These are phyloP conservation scores for Senna tora DNA, from an alignment of 306 rosid species.

Conservation along the genomic window DNA sequence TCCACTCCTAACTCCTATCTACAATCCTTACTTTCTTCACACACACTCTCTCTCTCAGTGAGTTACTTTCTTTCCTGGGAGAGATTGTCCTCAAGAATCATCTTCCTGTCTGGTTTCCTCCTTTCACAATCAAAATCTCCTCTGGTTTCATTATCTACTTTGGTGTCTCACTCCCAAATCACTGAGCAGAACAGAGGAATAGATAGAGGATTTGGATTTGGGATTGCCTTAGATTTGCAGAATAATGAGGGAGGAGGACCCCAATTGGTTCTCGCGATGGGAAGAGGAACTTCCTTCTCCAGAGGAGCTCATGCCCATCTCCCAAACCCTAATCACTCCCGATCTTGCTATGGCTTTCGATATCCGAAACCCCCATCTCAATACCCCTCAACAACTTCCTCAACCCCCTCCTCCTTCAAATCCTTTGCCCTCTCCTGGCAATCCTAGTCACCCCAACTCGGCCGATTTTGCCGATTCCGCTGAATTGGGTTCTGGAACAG, in stretches of 20 bases:
- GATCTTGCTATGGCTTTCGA: constrained; percentile 62
- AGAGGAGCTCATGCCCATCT: constrained; percentile 82
- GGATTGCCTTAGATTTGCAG: constrained; percentile 20
- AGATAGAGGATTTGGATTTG: constrained; percentile 25
- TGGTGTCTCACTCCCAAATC: not conserved
- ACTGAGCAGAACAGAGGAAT: constrained; percentile 8
- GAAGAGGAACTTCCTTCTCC: constrained; percentile 82
- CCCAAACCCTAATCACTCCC: constrained; percentile 94
- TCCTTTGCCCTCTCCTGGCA: constrained; percentile 48
- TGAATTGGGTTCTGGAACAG: constrained; percentile 78
- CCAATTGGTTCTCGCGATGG: constrained; percentile 89
- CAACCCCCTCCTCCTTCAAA: constrained; percentile 43
- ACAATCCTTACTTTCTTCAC: not conserved
- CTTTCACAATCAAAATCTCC: not conserved
- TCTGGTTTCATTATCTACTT: constrained; percentile 3
- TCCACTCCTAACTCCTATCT: not conserved
- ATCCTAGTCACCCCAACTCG: constrained; percentile 60
- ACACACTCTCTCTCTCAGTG: not conserved
- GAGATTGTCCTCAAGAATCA: constrained; percentile 23
- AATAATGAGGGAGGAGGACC: constrained; percentile 85
- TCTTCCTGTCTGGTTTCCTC: constrained; percentile 23
- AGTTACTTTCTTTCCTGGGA: not conserved
- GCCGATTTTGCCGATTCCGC: constrained; percentile 79
- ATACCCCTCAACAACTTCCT: constrained; percentile 34
- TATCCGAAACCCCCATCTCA: constrained; percentile 44